Conservation (phyloP, 2,329 filamentous ascomycete species). For the Alternaria brassicicola region DNA sequence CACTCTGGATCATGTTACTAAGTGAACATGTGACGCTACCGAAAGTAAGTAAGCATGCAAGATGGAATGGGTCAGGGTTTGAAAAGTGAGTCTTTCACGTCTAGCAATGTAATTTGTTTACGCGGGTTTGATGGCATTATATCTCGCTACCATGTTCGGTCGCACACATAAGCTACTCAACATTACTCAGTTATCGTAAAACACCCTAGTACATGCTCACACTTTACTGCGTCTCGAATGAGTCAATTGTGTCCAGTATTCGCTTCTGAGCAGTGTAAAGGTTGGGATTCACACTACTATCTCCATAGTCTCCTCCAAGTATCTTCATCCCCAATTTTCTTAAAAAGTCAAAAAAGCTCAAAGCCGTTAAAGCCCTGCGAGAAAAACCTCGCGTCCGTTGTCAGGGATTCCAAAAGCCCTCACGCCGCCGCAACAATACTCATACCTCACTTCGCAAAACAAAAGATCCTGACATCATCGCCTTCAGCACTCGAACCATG, state of each 20-base stretch:
- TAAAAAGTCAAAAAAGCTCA: neutral
- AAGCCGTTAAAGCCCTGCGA: neutral
- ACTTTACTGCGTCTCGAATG: neutral
- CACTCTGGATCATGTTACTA: neutral
- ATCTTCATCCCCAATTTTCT: neutral
- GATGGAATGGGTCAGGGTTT: neutral
- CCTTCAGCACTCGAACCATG: neutral
- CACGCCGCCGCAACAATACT: neutral
- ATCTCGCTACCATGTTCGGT: neutral
- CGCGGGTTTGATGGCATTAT: neutral
- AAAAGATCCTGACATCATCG: neutral
- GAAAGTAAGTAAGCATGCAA: neutral
- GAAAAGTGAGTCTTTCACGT: neutral
- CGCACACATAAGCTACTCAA: neutral
- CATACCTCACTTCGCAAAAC: neutral
- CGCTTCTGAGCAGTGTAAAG: neutral
- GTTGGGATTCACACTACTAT: neutral
- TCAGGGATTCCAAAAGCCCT: fast-evolving
- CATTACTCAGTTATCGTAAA: no score
- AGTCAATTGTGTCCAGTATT: neutral
- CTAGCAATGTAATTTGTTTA: neutral
- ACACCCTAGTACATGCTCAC: no score
- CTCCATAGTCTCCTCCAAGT: neutral
- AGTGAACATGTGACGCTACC: neutral
- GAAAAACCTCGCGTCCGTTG: neutral